Evolutionary conservation across 23 red algal species (phyloP).

Genomic region (Gracilariopsis chorda): DNA sequence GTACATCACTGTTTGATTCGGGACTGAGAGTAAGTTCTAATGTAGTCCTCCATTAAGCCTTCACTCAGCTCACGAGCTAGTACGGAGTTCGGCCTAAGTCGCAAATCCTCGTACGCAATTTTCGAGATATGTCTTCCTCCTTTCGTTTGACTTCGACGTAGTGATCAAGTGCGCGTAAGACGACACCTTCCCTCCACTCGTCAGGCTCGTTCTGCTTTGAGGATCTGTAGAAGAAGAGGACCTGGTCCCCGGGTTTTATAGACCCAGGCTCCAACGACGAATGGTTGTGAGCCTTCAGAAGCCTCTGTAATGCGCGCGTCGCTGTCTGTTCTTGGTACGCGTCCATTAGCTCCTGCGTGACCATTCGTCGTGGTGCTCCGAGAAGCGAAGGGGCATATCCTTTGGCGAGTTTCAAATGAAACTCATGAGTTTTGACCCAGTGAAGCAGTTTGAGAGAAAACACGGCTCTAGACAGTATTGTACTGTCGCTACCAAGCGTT

Average conservation of each 20-base stretch:
- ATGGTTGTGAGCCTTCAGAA: neutral
- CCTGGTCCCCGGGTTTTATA: neutral
- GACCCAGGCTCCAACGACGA: neutral
- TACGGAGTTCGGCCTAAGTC: neutral
- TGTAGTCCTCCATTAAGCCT: neutral
- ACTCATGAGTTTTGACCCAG: neutral
- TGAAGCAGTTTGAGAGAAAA: slow-evolving; percentile 11
- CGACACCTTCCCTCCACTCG: neutral
- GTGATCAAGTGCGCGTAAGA: neutral
- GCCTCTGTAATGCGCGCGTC: neutral
- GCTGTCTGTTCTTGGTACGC: slow-evolving; percentile 2
- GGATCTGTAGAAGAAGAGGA: neutral
- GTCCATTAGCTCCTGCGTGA: neutral
- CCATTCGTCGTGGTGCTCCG: neutral
- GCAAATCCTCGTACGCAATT: slow-evolving; percentile 4
- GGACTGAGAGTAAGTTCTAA: neutral
- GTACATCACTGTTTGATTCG: neutral
- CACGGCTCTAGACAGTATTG: neutral
- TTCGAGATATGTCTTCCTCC: neutral
- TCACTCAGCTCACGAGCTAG: neutral
- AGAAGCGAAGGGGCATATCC: neutral
- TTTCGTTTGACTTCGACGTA: neutral
- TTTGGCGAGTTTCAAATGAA: neutral
- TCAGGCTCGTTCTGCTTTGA: neutral
- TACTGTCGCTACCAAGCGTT: neutral